Evolutionary conservation across 2,329 filamentous ascomycete species (phyloP).

Genomic region (Claviceps maximensis): DNA sequence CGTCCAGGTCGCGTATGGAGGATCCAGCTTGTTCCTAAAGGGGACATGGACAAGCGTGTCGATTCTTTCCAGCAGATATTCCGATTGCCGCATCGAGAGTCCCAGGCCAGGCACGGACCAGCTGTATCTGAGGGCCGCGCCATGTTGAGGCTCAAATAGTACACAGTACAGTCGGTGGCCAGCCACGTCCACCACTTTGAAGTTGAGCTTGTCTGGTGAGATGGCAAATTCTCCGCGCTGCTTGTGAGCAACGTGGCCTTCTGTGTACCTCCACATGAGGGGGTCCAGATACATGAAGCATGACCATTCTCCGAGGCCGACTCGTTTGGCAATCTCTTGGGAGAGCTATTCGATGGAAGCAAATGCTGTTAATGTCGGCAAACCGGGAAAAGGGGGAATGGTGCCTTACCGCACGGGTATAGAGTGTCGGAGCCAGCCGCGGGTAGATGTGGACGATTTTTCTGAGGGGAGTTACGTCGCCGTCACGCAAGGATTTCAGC

Average conservation of each 20-base stretch:
- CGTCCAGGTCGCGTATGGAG: slow-evolving; percentile 25
- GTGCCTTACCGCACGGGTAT: slow-evolving; percentile 18
- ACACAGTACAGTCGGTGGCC: slow-evolving; percentile 31
- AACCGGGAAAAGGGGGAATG: neutral
- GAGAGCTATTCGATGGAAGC: slow-evolving; percentile 18
- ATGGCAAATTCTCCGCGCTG: slow-evolving; percentile 24
- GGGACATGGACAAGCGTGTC: slow-evolving; percentile 22
- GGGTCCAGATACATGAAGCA: slow-evolving; percentile 21
- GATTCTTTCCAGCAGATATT: slow-evolving; percentile 26
- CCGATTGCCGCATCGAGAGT: slow-evolving; percentile 31
- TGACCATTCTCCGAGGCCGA: slow-evolving; percentile 15
- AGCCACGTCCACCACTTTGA: slow-evolving; percentile 26
- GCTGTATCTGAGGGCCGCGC: slow-evolving; percentile 23
- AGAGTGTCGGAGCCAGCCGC: slow-evolving; percentile 29
- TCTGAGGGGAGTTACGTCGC: slow-evolving; percentile 22
- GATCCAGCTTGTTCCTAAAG: slow-evolving; percentile 9
- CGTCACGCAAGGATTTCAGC: slow-evolving; percentile 25
- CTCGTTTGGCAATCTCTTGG: slow-evolving; percentile 19
- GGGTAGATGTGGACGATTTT: slow-evolving; percentile 31
- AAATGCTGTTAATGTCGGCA: neutral
- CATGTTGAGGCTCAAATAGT: slow-evolving; percentile 24
- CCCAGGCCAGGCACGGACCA: slow-evolving; percentile 35
- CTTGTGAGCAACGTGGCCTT: slow-evolving; percentile 19
- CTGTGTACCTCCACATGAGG: slow-evolving; percentile 16
- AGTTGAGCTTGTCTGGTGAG: slow-evolving; percentile 19